A percentile compares a stretch with the other conserved stretches of the same genome.
Evolutionary conservation across 2,329 filamentous ascomycete species (phyloP).

Genomic region (Daldinia eschscholtzii): DNA sequence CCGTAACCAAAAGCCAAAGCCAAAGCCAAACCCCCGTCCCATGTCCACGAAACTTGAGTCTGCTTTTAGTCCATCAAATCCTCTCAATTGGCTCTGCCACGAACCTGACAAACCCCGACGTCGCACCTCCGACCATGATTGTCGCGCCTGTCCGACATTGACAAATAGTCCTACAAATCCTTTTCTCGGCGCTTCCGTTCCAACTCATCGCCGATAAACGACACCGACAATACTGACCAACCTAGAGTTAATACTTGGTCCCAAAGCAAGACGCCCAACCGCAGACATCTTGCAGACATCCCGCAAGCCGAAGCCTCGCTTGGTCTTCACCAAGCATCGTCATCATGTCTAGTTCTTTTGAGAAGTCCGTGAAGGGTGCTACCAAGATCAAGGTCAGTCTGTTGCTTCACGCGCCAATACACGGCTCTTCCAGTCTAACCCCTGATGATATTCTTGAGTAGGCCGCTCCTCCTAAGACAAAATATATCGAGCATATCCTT

Average conservation of each 20-base stretch:
- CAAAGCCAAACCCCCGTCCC: slow-evolving; percentile 9
- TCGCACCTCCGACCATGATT: slow-evolving; percentile 45
- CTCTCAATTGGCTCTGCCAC: slow-evolving; percentile 34
- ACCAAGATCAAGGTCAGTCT: slow-evolving; percentile 92
- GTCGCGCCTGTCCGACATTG: slow-evolving; percentile 44
- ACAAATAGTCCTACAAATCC: slow-evolving; percentile 38
- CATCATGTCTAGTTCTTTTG: slow-evolving; percentile 86
- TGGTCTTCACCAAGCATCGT: slow-evolving; percentile 18
- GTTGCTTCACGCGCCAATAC: not conserved
- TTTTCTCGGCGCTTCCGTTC: slow-evolving; percentile 26
- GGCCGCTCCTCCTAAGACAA: slow-evolving; percentile 97
- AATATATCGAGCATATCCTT: slow-evolving; percentile 98
- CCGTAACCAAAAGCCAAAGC: slow-evolving; percentile 23
- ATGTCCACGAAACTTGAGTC: slow-evolving; percentile 26
- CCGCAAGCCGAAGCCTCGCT: slow-evolving; percentile 24
- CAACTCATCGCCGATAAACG: slow-evolving; percentile 13
- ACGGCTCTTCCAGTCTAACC: slow-evolving; percentile 6
- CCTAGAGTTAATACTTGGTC: slow-evolving; percentile 19
- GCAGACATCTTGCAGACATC: slow-evolving; percentile 14
- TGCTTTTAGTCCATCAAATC: slow-evolving; percentile 30
- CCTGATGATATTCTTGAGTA: slow-evolving; percentile 55
- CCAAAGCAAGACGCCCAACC: slow-evolving; percentile 17
- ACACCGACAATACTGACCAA: slow-evolving; percentile 19
- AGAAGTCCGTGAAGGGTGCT: slow-evolving; percentile 98
- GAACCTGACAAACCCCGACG: slow-evolving; percentile 40